These are phyloP conservation scores for Corchorus capsularis DNA, from an alignment of 345 rosid genomes.

Conservation along the genomic window DNA sequence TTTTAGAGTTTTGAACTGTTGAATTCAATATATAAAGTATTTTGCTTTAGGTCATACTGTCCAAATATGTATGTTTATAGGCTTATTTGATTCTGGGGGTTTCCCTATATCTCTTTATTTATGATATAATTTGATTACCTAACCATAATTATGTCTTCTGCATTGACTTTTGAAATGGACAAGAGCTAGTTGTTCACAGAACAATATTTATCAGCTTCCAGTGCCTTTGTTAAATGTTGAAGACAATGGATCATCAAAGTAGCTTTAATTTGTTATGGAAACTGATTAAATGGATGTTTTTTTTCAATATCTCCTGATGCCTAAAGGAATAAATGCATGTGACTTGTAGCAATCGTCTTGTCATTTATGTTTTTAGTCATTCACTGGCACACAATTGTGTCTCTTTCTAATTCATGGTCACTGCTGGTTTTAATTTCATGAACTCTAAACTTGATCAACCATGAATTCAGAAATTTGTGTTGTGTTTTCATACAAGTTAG, in stretches of 20 bases:
- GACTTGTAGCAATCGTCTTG: constrained; percentile 2
- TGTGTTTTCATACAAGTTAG: constrained; percentile 3
- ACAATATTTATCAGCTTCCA: too few species aligned
- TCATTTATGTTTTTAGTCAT: not conserved
- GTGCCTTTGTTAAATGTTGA: too few species aligned
- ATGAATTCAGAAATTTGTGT: not conserved
- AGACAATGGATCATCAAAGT: too few species aligned
- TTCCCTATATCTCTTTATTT: not conserved
- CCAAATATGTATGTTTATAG: not conserved
- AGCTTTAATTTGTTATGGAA: not conserved
- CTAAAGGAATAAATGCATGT: not conserved
- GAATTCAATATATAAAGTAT: not conserved
- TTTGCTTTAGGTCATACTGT: not conserved
- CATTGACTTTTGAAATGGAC: constrained; percentile 1
- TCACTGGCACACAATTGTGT: not conserved
- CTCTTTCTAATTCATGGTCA: not conserved
- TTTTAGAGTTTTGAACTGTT: not conserved
- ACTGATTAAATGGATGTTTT: not conserved
- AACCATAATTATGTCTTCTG: not conserved
- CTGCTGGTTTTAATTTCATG: too few species aligned
- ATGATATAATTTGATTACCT: not conserved
- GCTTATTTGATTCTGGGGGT: not conserved
- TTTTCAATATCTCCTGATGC: too few species aligned
- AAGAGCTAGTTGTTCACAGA: not conserved
- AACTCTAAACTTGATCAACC: not conserved